Evolutionary conservation across 2,329 filamentous ascomycete genomes (phyloP).

Genomic region (Verticillium klebahnii): DNA sequence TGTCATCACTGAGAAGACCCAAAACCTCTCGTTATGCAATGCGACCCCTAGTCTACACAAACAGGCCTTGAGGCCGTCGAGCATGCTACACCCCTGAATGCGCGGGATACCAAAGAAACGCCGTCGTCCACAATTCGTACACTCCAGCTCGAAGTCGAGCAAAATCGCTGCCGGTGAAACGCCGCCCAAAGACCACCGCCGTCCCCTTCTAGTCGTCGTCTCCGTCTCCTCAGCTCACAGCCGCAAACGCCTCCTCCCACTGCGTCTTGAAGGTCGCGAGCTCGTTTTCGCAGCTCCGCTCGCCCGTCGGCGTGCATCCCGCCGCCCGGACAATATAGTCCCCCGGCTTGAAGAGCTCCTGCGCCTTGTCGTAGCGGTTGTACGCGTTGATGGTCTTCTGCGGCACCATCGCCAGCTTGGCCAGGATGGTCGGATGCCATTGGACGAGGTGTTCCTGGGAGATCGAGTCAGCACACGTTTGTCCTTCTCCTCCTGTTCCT

Average conservation of each 20-base stretch:
- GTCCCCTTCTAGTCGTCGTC: background rate
- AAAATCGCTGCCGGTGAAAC: conserved; percentile 1
- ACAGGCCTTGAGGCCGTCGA: background rate
- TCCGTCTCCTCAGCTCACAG: background rate
- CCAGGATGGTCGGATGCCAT: conserved; percentile 95
- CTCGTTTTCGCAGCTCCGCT: conserved; percentile 66
- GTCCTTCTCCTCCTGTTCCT: background rate
- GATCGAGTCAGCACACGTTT: background rate
- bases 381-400: conserved; percentile 83
- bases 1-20: background rate
- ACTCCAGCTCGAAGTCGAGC: background rate
- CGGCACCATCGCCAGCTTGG: conserved; percentile 83
- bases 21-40: background rate
- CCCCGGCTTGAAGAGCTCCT: conserved; percentile 66
- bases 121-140: background rate
- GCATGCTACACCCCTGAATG: background rate
- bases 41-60: background rate
- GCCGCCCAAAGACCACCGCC: background rate
- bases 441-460: conserved; percentile 78
- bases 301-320: conserved; percentile 58
- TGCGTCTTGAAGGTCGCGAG: conserved; percentile 49
- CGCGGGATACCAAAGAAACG: background rate
- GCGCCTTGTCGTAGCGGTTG: conserved; percentile 49
- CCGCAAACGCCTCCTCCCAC: conserved; percentile 37
- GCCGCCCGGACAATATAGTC: conserved; percentile 80